Evolutionary conservation across 352 stramenopile species (phyloP), one percentile per base, ranked within the genome.

Genomic region (Globisporangium ultimum): DNA sequence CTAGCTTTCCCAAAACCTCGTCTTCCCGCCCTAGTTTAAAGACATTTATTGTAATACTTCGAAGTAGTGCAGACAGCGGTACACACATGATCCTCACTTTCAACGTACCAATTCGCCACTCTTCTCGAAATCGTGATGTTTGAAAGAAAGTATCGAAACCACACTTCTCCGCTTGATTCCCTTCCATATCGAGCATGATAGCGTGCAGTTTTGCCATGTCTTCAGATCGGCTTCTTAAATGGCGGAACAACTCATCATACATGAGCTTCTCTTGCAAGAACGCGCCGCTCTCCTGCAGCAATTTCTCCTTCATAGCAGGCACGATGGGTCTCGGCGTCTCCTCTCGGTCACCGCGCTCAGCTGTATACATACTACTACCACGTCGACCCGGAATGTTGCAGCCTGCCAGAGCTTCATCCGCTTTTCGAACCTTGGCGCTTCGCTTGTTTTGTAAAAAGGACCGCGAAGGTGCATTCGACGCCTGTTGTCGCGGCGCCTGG

Each of bases 241-340:
- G 40, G 8, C 72, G 60, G 9, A 81, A 32, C 15, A 81, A 60
- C 51, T 81, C 67, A 53, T 78, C 72, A 15, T 69, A 78, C 38
- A 61, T 61, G 21, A 81, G 59, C 13, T 70, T 71, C 49, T 72
- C 53, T 8, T 55, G 54, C 13, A 61, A 54, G 38, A 47, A 61
- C 2, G 41, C 51, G 6, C 48, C 53, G 8, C 45, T 68, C 45
- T 64, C 51, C 24, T 45, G 36, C 0, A 47, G 17, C 15, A 64
- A 42, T 17, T 38, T 52, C 7, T 45, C 22, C 28, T 40, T 32
- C 43, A 52, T 15, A 40, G 22, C 38, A 9, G 22, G 21, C 22
- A n/a, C 14, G 3, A 21, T 49, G 12, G 18, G 12, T 49, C 22
- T 15, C 10, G 38, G 22, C 2, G 48, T 63, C 51, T 63, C 49